Evolutionary conservation across 495 filamentous ascomycete genomes (phyloP).

Genomic region (Articulospora tetracladia): DNA sequence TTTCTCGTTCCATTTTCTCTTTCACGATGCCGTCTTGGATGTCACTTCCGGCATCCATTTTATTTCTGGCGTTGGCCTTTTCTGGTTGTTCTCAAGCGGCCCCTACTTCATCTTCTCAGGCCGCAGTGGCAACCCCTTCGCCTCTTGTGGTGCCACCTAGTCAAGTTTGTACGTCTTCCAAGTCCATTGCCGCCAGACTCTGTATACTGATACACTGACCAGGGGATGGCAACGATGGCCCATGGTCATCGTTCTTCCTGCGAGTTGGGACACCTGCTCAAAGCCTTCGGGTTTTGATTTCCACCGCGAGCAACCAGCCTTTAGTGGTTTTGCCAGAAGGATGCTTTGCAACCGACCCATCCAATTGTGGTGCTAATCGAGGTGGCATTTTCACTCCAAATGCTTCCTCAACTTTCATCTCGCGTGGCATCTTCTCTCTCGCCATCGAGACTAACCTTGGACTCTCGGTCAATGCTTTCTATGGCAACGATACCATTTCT

Average conservation of each 20-base stretch:
- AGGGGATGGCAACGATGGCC: conserved; percentile 52
- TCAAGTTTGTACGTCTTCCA: conserved; percentile 3
- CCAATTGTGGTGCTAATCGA: conserved; percentile 33
- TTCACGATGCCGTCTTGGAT: conserved; percentile 9
- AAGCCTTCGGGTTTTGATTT: conserved; percentile 27
- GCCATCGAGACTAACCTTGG: conserved; percentile 37
- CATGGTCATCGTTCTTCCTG: conserved; percentile 49
- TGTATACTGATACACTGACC: conserved; percentile 7
- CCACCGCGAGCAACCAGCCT: conserved; percentile 26
- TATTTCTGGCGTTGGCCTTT: conserved; percentile 3
- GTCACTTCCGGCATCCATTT: background rate
- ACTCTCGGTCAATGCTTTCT: conserved; percentile 33
- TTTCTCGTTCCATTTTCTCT: background rate
- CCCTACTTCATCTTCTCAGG: background rate
- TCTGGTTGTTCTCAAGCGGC: background rate
- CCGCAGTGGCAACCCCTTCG: background rate
- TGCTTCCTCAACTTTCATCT: conserved; percentile 19
- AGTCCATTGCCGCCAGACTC: background rate
- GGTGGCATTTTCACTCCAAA: conserved; percentile 32
- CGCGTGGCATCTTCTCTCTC: conserved; percentile 18
- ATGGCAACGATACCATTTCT: conserved; percentile 48
- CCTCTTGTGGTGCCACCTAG: conserved; percentile 16
- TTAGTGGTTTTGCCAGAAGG: conserved; percentile 33
- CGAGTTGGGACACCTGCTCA: conserved; percentile 43
- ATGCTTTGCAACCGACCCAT: conserved; percentile 21